phyloP scores from a whole-genome alignment of 2,329 filamentous ascomycete species.

The Pseudogymnoascus sp. region DNA sequence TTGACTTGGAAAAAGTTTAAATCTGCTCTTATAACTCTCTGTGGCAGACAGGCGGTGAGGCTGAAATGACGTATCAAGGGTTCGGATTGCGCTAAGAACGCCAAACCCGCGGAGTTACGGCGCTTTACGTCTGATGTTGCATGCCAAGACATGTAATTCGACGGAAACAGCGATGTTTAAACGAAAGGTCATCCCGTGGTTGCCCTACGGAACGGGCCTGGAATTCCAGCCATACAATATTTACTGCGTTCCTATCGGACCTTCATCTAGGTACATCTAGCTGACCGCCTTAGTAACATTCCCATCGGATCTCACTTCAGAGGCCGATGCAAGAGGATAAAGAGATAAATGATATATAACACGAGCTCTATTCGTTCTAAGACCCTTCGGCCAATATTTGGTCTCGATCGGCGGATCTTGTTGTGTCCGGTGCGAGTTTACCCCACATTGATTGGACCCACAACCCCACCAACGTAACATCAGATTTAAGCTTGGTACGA shows the following conservation, averaged over 20 bases:
- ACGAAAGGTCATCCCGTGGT: neutral
- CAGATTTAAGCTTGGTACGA: slow-evolving; percentile 5
- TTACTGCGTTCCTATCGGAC: neutral
- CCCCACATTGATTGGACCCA: neutral
- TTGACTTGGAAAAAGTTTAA: neutral
- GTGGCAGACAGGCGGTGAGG: neutral
- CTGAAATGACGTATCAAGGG: neutral
- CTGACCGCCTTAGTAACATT: neutral
- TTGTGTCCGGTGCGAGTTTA: slow-evolving; percentile 1
- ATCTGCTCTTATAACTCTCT: neutral
- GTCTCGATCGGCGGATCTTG: neutral
- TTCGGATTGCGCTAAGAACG: neutral
- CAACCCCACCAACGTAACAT: neutral
- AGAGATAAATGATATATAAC: neutral
- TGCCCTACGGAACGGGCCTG: neutral
- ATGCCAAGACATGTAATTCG: neutral
- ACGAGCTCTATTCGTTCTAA: neutral
- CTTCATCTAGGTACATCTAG: neutral
- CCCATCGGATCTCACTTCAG: neutral
- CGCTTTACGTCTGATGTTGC: neutral
- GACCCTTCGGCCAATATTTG: neutral
- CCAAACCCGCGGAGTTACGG: neutral
- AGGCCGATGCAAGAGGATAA: neutral
- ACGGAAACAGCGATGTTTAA: neutral
- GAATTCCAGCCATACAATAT: neutral